Base-by-base conservation (phyloP, 176 grass and related monocot genomes). In the Poa annua region DNA sequence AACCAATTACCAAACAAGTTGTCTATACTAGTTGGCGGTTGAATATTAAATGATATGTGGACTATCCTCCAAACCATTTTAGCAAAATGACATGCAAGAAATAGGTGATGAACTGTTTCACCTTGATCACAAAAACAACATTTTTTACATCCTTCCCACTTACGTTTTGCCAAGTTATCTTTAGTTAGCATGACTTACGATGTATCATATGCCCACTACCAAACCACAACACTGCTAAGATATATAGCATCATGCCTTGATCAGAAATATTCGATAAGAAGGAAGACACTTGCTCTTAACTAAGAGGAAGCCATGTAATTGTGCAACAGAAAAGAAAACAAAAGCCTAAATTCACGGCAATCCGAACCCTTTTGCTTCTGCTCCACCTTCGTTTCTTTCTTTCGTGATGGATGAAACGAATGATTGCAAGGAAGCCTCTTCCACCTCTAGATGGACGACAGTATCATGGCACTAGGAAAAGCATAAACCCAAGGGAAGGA, bases 371-470 rank as follows among this genome's bases (percentile, higher is more conserved):
- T 20, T 42, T 22, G 67, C 8, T 59, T 21, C 36, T 5, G 1
- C 35, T 56, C 26, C 35, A 11, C 20, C 33, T 51, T 32, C 39
- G 69, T 80, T 50, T 41, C 38, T 80, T 50, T 41, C 38, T 66
- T 71, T 71, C 53, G 72, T 77, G 71, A 66, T 86, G 62, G 17
- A 62, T 64, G 71, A 20, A 33, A 33, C 8, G 47, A 71, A 89
- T 89, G 88, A 89, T 89, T 77, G 78, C 82, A 11, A 42, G 64
- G 78, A 89, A 86, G 73, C 78, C 72, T 72, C 55, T 64, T 57
- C 60, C 24, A 2, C 60, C 78, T 60, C 72, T 89, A 48, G 63
- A 38, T 63, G 19, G 88, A 86, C 88, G 88, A 89, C 88, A 89
- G 22, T n/a, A 85, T 89, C 62, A 89, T 85, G 78, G 54, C 78